Evolutionary conservation across 495 filamentous ascomycete genomes (phyloP).

Genomic region (Mycothermus thermophilus): DNA sequence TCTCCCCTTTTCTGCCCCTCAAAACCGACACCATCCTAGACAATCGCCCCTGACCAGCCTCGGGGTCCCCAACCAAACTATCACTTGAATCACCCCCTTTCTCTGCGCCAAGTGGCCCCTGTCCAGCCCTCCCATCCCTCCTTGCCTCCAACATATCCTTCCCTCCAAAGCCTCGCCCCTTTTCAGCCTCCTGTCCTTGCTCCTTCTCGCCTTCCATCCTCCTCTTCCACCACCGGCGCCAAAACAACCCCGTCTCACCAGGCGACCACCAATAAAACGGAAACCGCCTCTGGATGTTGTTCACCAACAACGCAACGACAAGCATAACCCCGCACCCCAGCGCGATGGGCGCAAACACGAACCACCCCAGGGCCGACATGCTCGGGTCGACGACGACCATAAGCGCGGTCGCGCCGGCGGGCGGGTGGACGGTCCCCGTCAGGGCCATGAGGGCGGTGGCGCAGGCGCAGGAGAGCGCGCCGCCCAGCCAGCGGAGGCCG

Average conservation of each 20-base stretch:
- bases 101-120: constrained; percentile 1
- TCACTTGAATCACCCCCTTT: constrained; percentile 7
- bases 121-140: not conserved
- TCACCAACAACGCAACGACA: constrained; percentile 49
- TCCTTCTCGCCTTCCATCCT: constrained; percentile 1
- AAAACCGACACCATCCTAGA: not conserved
- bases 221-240: constrained; percentile 1
- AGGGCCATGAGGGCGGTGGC: constrained; percentile 60
- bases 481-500: constrained; percentile 49
- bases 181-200: not conserved
- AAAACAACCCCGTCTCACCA: constrained; percentile 23
- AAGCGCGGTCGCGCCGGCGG: constrained; percentile 76
- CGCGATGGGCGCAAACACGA: constrained; percentile 51
- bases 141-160: constrained; percentile 2
- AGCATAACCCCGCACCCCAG: constrained; percentile 55
- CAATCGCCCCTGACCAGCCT: not conserved
- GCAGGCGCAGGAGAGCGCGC: constrained; percentile 52
- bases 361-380: constrained; percentile 54
- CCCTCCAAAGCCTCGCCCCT: constrained; percentile 7
- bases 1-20: constrained; percentile 1
- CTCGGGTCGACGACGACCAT: constrained; percentile 52
- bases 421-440: constrained; percentile 72
- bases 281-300: constrained; percentile 64
- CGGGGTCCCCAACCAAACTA: not conserved
- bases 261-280: constrained; percentile 71